Conservation (phyloP, 2,329 filamentous ascomycete species). For the Zasmidium citrigriseum region DNA sequence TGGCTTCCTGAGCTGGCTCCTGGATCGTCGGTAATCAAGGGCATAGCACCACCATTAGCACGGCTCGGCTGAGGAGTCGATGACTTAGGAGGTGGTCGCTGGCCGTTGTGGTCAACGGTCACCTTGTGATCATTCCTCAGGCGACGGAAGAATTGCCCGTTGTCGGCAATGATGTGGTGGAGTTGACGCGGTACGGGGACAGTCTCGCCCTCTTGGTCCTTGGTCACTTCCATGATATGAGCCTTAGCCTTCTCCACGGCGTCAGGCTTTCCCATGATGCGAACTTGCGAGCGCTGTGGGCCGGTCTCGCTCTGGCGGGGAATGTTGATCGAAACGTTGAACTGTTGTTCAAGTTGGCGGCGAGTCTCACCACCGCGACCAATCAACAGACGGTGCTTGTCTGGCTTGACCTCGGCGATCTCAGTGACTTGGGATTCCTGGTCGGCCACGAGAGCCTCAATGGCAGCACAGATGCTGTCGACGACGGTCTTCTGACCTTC, state of each 20-base stretch:
- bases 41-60: conserved; percentile 63
- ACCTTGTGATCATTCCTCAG: conserved; percentile 84
- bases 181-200: conserved; percentile 78
- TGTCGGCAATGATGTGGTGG: conserved; percentile 83
- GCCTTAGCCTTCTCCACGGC: conserved; percentile 84
- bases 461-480: conserved; percentile 81
- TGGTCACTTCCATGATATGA: conserved; percentile 76
- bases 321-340: conserved; percentile 84
- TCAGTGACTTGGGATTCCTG: conserved; percentile 81
- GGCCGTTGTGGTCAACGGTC: conserved; percentile 86
- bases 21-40: conserved; percentile 87
- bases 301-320: conserved; percentile 72
- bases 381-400: conserved; percentile 89
- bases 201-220: conserved; percentile 85
- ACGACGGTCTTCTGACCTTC: conserved; percentile 84
- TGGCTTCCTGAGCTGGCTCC: conserved; percentile 62
- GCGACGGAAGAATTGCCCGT: conserved; percentile 89
- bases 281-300: conserved; percentile 79
- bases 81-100: conserved; percentile 72
- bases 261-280: conserved; percentile 75
- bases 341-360: conserved; percentile 80
- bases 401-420: conserved; percentile 76
- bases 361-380: conserved; percentile 88
- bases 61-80: conserved; percentile 47
- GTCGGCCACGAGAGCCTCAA: conserved; percentile 78